phyloP scores from a whole-genome alignment of 73 alveolate genomes.

The Uronychia binucleata region DNA sequence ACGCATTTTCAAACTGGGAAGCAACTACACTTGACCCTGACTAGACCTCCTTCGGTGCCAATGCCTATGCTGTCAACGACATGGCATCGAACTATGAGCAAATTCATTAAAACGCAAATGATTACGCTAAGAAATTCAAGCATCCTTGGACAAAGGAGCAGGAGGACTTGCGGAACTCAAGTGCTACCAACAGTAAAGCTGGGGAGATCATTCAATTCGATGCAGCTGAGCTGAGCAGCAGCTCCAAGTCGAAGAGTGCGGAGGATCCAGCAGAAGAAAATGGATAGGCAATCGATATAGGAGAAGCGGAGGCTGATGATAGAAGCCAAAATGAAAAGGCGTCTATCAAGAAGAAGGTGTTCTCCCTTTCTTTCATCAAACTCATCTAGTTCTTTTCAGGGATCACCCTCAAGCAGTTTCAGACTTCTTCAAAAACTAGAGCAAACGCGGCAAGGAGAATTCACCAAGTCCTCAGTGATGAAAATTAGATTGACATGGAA shows the following conservation, averaged over 20 bases:
- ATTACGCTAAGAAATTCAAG: not conserved
- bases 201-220: not conserved
- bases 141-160: not conserved
- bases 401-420: not conserved
- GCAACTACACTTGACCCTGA: not conserved
- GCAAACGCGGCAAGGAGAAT: no score
- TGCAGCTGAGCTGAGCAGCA: not conserved
- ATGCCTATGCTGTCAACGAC: not conserved
- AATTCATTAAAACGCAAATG: not conserved
- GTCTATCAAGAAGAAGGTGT: not conserved
- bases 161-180: not conserved
- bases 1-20: not conserved
- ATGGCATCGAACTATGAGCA: not conserved
- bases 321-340: not conserved
- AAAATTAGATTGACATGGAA: not conserved
- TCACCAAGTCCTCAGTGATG: no score
- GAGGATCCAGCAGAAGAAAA: not conserved
- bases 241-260: not conserved
- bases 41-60: not conserved
- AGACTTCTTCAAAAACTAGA: not conserved
- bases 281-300: no score
- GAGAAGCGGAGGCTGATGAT: not conserved
- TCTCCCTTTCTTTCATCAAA: not conserved
- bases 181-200: not conserved
- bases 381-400: not conserved